These are phyloP conservation scores for Suillus ampliporus DNA, from an alignment of 768 basidiomycete genomes.

Conservation along the genomic window DNA sequence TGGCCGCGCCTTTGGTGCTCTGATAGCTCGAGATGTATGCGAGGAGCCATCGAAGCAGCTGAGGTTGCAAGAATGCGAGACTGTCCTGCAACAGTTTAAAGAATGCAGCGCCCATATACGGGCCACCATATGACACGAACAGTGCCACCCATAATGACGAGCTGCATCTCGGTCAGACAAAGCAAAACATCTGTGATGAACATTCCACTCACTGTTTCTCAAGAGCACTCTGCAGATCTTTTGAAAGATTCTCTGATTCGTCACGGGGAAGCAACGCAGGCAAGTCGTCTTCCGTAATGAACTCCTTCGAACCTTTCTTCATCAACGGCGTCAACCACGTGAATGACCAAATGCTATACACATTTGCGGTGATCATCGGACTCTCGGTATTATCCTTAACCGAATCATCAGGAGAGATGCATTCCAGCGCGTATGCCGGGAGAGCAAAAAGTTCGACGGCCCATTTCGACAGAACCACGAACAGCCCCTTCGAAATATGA, in stretches of 20 bases:
- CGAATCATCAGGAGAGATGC: constrained; percentile 64
- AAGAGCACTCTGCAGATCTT: constrained; percentile 64
- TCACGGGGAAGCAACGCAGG: constrained; percentile 73
- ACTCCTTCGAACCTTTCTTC: constrained; percentile 65
- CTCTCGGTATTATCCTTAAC: constrained; percentile 56
- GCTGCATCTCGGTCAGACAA: constrained; percentile 37
- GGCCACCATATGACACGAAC: constrained; percentile 77
- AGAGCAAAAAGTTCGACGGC: constrained; percentile 50
- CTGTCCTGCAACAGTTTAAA: constrained; percentile 84
- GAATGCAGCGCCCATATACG: constrained; percentile 63
- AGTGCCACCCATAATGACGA: constrained; percentile 76
- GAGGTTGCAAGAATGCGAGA: constrained; percentile 86
- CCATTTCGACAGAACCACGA: constrained; percentile 52
- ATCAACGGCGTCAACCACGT: constrained; percentile 85
- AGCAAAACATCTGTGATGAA: background rate
- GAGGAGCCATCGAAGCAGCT: constrained; percentile 80
- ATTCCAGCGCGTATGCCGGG: constrained; percentile 68
- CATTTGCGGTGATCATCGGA: constrained; percentile 77
- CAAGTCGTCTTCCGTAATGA: constrained; percentile 86
- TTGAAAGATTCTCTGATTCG: constrained; percentile 70
- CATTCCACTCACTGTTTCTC: constrained; percentile 59
- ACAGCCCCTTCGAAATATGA: constrained; percentile 36
- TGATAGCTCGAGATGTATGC: constrained; percentile 85
- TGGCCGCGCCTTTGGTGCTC: constrained; percentile 41
- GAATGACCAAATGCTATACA: constrained; percentile 86